A percentile compares a stretch with the other conserved stretches of the same genome.
These are phyloP conservation scores for Astrothelium macrocarpum DNA, from an alignment of 495 filamentous ascomycete species.

Conservation along the genomic window DNA sequence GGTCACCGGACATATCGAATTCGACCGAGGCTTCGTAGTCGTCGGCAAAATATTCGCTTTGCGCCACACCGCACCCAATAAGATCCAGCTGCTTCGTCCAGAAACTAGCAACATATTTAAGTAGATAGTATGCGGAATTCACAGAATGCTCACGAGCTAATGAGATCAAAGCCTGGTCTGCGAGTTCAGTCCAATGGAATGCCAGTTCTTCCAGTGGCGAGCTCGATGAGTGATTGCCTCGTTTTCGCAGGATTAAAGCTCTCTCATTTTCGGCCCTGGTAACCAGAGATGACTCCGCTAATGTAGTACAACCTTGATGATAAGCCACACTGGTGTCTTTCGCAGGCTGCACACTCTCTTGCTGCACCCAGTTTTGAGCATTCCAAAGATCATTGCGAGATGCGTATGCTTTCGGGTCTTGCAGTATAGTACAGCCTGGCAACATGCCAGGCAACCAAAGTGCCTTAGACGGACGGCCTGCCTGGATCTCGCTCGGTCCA, in stretches of 20 bases:
- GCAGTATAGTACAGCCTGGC: background rate
- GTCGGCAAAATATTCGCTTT: conserved; percentile 15
- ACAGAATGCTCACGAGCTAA: background rate
- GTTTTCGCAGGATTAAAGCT: conserved; percentile 12
- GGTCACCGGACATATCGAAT: background rate
- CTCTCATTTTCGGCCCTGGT: conserved; percentile 14
- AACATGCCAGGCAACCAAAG: background rate
- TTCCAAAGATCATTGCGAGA: background rate
- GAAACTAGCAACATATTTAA: conserved; percentile 6
- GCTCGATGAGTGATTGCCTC: background rate
- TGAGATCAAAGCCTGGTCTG: background rate
- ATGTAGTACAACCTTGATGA: background rate
- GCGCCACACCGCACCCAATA: conserved; percentile 5
- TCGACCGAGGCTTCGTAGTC: conserved; percentile 3
- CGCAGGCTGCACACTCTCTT: background rate
- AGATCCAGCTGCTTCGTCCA: conserved; percentile 14
- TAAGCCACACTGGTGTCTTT: conserved; percentile 3
- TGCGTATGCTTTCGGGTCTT: background rate
- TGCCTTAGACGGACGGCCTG: background rate
- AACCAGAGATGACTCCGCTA: background rate
- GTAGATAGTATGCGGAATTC: conserved; percentile 9
- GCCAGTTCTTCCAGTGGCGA: conserved; percentile 10
- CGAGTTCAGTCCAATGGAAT: conserved; percentile 13
- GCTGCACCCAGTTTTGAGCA: conserved; percentile 1
- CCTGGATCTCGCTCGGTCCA: background rate